phyloP scores from a whole-genome alignment of 331 rosid species.

The Cydonia oblonga region DNA sequence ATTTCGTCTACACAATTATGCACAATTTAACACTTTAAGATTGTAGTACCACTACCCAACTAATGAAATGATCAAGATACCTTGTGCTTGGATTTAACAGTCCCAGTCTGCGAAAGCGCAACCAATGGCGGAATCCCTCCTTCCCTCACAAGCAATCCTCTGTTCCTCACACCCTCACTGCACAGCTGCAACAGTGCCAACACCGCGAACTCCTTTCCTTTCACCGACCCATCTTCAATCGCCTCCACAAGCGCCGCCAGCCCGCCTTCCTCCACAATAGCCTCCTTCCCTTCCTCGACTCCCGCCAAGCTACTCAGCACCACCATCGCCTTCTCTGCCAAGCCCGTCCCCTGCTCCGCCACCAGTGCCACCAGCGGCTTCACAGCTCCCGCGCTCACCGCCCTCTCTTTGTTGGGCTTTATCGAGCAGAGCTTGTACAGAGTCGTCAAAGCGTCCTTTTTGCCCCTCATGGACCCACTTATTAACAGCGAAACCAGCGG shows the following conservation, averaged over 20 bases:
- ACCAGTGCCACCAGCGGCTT: constrained; percentile 60
- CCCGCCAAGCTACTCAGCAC: constrained; percentile 59
- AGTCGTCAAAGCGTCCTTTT: constrained; percentile 66
- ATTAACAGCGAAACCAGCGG: constrained; percentile 52
- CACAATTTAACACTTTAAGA: neutral
- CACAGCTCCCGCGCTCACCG: constrained; percentile 65
- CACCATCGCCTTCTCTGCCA: constrained; percentile 84
- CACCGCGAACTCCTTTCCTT: constrained; percentile 83
- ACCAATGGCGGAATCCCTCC: constrained; percentile 86
- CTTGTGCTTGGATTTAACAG: constrained; percentile 77
- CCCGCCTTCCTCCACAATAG: constrained; percentile 78
- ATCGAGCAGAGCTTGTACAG: constrained; percentile 64
- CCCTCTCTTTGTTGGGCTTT: constrained; percentile 62
- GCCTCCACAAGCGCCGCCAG: constrained; percentile 75
- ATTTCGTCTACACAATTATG: neutral
- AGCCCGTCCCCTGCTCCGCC: constrained; percentile 60
- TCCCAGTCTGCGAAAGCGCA: constrained; percentile 74
- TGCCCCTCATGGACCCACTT: constrained; percentile 57
- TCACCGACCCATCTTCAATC: constrained; percentile 74
- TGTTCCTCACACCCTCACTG: constrained; percentile 47
- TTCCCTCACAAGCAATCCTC: constrained; percentile 81
- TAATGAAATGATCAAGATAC: constrained; percentile 22
- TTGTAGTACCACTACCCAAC: neutral
- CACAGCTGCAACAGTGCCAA: constrained; percentile 64
- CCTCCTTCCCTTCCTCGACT: constrained; percentile 53